Base-by-base conservation (phyloP, 1,284 basidiomycete genomes). In the Boletellus deceptivus region DNA sequence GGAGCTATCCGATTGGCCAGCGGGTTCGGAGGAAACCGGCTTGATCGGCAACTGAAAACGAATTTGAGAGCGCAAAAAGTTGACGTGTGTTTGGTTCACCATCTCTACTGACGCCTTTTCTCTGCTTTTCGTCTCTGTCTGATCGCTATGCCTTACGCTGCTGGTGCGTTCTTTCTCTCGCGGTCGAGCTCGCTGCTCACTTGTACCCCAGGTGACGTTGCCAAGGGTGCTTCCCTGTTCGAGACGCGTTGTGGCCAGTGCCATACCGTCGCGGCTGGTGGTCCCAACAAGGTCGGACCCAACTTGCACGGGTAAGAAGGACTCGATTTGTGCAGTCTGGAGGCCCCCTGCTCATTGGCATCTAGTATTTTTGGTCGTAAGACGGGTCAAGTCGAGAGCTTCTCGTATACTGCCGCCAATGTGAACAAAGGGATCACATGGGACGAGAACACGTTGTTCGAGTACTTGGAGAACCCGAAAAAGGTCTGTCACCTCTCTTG, bases 181-280 rank as follows among this genome's bases (percentile, higher is more conserved):
- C n/a, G 16, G 11, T 14, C 11, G 8, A 11, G n/a, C 43, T 7
- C 4, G 17, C 18, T 6, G 3, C 14, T 55, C 43, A 50, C 46
- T 7, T 5, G 11, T 31, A 2, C 11, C 48, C 8, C 63, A 93
- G 93, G 94, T 83, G 91, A 96, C 77, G 73, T 85, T 65, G 63
- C 63, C 56, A 96, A 95, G 82, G 93, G 93, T 75, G 93, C 93
- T 68, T 75, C 78, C 71, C 86, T 94, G 69, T 94, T 94, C 86
- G 93, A 92, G 83, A 96, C 93, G 62, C 92, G 95, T 59, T 99
- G 96, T 70, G 93, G 93, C 53, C 94, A 98, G 73, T 99, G 96
- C 79, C 96, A 99, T 76, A 98, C 93, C 60, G 73, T 91, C 62
- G 91, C 79, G 61, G 77, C 82, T 61, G 90, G 91, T 59, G 95